Evolutionary conservation across 1,284 basidiomycete genomes (phyloP), one percentile per base, ranked within the genome.

Genomic region (Malassezia equina): DNA sequence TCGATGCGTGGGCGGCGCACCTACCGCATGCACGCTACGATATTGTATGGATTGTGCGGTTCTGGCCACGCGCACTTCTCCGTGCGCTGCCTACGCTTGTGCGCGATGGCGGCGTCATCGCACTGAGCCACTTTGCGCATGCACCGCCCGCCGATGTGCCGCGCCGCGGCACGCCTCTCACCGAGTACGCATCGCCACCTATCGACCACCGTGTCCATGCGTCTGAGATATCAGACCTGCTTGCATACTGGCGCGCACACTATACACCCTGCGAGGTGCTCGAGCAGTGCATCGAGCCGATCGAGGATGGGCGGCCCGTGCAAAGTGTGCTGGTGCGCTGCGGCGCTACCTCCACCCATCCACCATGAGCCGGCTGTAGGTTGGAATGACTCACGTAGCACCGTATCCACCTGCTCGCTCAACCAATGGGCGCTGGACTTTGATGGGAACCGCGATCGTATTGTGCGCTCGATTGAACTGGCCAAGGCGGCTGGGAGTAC

Each of bases 361-460:
- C 27, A 41, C 39, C 33, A 28, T 33, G 36, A 13, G 23, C 24
- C 47, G 51, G 19, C 31, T 47, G 32, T 56, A 66, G n/a, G 47
- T 40, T 5, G 6, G 13, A 28, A 3, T 27, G 21, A 19, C 46
- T 53, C 12, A 53, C 41, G 39, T 33, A 53, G 46, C 32, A 68
- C 65, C 48, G 60, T 73, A 24, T 69, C 71, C 7, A 74, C 71
- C 61, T 91, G 89, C 74, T 90, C 89, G 21, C 80, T 96, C 46
- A 93, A 93, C 73, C 91, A 95, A 78, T 95, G 91, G 89, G 87
- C 91, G 7, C 78, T 95, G 40, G 91, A 94, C 75, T 95, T 94
- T 63, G 83, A 90, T 47, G 77, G 89, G 84, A 69, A 65, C 51
- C 81, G 85, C 64, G 85, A 91, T 60, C 83, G 94, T 19, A 98